These are phyloP conservation scores for Phytopythium cucurbitacearum DNA, from an alignment of 352 stramenopile genomes.

Conservation along the genomic window DNA sequence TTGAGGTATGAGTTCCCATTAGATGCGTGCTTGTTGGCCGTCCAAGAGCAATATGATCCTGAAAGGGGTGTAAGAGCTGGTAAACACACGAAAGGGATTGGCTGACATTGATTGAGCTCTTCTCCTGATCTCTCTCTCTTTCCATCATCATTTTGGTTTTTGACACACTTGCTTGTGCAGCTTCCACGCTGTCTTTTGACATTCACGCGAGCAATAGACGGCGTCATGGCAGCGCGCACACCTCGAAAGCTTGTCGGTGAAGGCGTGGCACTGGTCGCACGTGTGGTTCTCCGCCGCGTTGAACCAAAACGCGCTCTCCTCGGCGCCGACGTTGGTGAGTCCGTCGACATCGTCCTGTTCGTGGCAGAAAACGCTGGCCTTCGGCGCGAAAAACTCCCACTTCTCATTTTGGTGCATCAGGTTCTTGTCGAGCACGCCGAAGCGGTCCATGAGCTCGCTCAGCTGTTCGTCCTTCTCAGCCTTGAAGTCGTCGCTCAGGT, in stretches of 20 bases:
- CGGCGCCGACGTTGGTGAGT: conserved; percentile 39
- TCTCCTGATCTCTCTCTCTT: conserved; percentile 8
- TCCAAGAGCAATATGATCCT: too few relatives aligned
- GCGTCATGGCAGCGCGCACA: conserved; percentile 65
- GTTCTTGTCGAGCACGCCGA: conserved; percentile 70
- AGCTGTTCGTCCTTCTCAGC: conserved; percentile 32
- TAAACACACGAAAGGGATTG: neutral
- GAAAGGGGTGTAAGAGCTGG: too few relatives aligned
- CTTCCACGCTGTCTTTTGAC: conserved; percentile 74
- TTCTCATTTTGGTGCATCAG: conserved; percentile 82
- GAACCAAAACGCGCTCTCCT: conserved; percentile 69
- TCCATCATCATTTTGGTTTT: conserved; percentile 23
- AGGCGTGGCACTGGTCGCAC: conserved; percentile 61
- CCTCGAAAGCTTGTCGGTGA: conserved; percentile 44
- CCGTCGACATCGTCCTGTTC: conserved; percentile 33
- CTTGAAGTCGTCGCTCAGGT: conserved; percentile 22
- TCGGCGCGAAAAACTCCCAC: conserved; percentile 67
- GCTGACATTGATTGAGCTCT: conserved; percentile 5
- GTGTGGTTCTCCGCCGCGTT: conserved; percentile 46
- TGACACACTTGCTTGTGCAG: conserved; percentile 73
- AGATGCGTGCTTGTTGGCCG: too few relatives aligned
- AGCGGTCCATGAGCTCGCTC: conserved; percentile 61
- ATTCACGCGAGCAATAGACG: conserved; percentile 81
- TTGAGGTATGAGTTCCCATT: too few relatives aligned
- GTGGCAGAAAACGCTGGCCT: conserved; percentile 32